Evolutionary conservation across 768 basidiomycete species (phyloP).

Genomic region (Xanthoconium stramineum): DNA sequence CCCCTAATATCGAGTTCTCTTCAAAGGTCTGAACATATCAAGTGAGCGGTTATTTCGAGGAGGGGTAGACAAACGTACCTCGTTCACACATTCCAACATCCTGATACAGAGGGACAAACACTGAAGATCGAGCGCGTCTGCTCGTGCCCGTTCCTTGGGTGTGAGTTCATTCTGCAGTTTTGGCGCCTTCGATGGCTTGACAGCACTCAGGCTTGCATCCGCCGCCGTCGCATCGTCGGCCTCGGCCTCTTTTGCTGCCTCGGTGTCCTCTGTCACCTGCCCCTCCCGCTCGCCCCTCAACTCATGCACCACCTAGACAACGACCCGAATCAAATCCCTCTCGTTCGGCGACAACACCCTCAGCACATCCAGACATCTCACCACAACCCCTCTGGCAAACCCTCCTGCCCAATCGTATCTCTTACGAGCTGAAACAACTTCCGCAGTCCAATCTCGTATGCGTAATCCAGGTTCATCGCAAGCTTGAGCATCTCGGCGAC

Average conservation of each 20-base stretch:
- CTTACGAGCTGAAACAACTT: slow-evolving; percentile 86
- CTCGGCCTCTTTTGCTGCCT: slow-evolving; percentile 28
- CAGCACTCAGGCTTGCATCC: neutral
- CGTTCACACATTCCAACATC: slow-evolving; percentile 82
- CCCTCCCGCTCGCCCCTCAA: slow-evolving; percentile 50
- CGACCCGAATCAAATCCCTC: slow-evolving; percentile 80
- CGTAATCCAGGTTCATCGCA: slow-evolving; percentile 80
- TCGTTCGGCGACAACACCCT: slow-evolving; percentile 69
- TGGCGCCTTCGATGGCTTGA: slow-evolving; percentile 14
- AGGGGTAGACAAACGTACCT: slow-evolving; percentile 46
- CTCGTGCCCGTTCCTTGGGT: slow-evolving; percentile 54
- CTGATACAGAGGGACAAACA: slow-evolving; percentile 77
- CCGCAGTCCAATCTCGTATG: slow-evolving; percentile 86
- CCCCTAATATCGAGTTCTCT: slow-evolving; percentile 68
- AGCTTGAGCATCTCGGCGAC: slow-evolving; percentile 80
- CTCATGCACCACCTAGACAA: slow-evolving; percentile 85
- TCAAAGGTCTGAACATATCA: slow-evolving; percentile 43
- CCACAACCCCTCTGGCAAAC: slow-evolving; percentile 68
- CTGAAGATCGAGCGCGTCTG: slow-evolving; percentile 65
- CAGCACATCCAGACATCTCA: slow-evolving; percentile 80
- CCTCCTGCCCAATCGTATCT: slow-evolving; percentile 74
- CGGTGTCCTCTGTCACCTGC: slow-evolving; percentile 39
- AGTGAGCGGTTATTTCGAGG: neutral
- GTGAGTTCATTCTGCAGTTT: slow-evolving; percentile 41
- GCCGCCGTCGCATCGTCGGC: neutral